Evolutionary conservation across 805 yeast genomes (phyloP).

Genomic region (Schizosaccharomyces octosporus): DNA sequence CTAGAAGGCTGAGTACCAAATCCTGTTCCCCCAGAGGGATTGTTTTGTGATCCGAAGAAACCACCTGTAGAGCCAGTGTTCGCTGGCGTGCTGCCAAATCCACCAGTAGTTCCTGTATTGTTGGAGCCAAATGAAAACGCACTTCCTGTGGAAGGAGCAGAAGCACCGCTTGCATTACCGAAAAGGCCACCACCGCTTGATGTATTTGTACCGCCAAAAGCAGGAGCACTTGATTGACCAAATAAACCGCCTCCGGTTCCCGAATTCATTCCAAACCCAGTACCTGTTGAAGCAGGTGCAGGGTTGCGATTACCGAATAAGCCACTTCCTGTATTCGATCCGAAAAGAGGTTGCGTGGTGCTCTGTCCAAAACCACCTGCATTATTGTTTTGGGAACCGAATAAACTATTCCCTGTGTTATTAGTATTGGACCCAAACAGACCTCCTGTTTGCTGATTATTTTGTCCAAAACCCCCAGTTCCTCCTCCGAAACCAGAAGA

Average conservation of each 20-base stretch:
- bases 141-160: slow-evolving; percentile 6
- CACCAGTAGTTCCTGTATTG: slow-evolving; percentile 2
- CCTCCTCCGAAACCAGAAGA: not conserved
- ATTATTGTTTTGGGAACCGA: not conserved
- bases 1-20: slow-evolving; percentile 9
- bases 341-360: not conserved
- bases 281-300: not conserved
- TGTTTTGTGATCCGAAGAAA: slow-evolving; percentile 8
- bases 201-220: slow-evolving; percentile 6
- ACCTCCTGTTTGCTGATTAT: not conserved
- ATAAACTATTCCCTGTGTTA: not conserved
- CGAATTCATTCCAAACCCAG: not conserved
- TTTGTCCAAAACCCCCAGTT: not conserved
- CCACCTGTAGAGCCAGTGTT: slow-evolving; percentile 5
- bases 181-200: slow-evolving; percentile 7
- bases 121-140: slow-evolving; percentile 8
- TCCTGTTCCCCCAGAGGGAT: slow-evolving; percentile 8
- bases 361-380: not conserved
- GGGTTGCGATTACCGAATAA: not conserved
- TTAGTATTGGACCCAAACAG: not conserved
- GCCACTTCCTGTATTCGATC: not conserved
- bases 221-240: slow-evolving; percentile 1
- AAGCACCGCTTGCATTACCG: slow-evolving; percentile 4
- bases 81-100: slow-evolving; percentile 6
- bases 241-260: not conserved